Percentiles rank a stretch among this genome's conserved stretches.
Conservation (phyloP, 306 rosid species). For the Begonia masoniana region DNA sequence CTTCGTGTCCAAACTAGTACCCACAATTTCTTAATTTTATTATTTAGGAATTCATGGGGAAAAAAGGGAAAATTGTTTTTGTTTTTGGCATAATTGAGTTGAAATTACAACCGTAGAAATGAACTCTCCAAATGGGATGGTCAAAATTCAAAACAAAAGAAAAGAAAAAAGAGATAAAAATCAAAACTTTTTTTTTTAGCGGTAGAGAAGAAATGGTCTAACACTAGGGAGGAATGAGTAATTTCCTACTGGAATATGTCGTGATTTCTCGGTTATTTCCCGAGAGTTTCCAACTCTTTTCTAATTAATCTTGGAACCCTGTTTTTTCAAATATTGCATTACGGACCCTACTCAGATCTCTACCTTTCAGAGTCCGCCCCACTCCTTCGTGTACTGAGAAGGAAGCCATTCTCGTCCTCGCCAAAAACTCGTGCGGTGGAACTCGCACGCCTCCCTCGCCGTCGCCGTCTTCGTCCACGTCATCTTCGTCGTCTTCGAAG, state of each 20-base stretch:
- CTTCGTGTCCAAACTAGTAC: no score
- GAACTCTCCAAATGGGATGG: no score
- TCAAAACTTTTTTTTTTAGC: neutral
- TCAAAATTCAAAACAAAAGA: no score
- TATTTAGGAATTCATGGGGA: no score
- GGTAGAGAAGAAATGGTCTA: neutral
- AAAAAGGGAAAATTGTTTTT: no score
- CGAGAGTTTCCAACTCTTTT: neutral
- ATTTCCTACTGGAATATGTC: neutral
- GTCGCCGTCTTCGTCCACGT: slow-evolving; percentile 17
- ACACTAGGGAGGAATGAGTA: neutral
- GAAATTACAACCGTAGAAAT: no score
- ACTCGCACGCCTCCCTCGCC: slow-evolving; percentile 17
- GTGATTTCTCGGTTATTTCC: neutral
- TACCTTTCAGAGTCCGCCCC: slow-evolving; percentile 69
- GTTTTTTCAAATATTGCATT: slow-evolving; percentile 77
- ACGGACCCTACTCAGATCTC: slow-evolving; percentile 71
- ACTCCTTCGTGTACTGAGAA: slow-evolving; percentile 76
- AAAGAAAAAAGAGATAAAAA: neutral
- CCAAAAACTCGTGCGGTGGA: slow-evolving; percentile 75
- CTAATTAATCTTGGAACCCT: slow-evolving; percentile 48
- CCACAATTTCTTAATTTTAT: no score
- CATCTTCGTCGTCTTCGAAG: slow-evolving; percentile 9
- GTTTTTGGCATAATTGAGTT: no score
- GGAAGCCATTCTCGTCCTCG: slow-evolving; percentile 59